Evolutionary conservation across 441 rosid genomes (phyloP).

Genomic region (Pelargonium myrrhifolium): DNA sequence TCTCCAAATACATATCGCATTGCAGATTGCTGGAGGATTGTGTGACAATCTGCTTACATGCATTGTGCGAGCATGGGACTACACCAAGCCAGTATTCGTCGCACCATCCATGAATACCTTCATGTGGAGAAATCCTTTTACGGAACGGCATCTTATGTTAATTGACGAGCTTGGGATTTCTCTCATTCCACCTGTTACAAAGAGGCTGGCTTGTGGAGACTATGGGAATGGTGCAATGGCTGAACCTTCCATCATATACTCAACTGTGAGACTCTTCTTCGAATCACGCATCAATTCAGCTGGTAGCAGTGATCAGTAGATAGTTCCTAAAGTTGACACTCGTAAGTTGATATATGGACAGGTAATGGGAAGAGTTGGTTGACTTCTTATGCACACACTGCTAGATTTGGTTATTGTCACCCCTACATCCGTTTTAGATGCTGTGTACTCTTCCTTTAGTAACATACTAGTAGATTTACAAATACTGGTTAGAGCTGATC

Average conservation of each 20-base stretch:
- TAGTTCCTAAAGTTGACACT: too few species aligned
- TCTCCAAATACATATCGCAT: too few species aligned
- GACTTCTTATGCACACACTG: too few species aligned
- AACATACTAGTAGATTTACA: too few species aligned
- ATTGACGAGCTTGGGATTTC: conserved; percentile 87
- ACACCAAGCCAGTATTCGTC: conserved; percentile 63
- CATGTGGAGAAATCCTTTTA: conserved; percentile 91
- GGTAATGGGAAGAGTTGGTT: too few species aligned
- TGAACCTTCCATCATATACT: conserved; percentile 71
- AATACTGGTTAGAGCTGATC: too few species aligned
- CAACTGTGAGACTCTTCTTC: conserved; percentile 61
- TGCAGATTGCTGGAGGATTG: conserved; percentile 84
- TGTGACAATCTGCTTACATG: conserved; percentile 89
- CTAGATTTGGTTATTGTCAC: too few species aligned
- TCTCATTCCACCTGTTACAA: conserved; percentile 71
- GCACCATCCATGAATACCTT: conserved; percentile 89
- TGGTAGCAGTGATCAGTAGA: background rate
- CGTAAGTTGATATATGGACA: too few species aligned
- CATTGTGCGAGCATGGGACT: conserved; percentile 86
- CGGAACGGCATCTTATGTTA: conserved; percentile 63
- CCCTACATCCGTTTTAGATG: too few species aligned
- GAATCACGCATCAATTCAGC: conserved; percentile 37
- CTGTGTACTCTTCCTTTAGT: too few species aligned
- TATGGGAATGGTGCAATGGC: conserved; percentile 94
- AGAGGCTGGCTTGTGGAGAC: conserved; percentile 83